phyloP scores from a whole-genome alignment of 805 yeast genomes.

The Spathaspora sp. region DNA sequence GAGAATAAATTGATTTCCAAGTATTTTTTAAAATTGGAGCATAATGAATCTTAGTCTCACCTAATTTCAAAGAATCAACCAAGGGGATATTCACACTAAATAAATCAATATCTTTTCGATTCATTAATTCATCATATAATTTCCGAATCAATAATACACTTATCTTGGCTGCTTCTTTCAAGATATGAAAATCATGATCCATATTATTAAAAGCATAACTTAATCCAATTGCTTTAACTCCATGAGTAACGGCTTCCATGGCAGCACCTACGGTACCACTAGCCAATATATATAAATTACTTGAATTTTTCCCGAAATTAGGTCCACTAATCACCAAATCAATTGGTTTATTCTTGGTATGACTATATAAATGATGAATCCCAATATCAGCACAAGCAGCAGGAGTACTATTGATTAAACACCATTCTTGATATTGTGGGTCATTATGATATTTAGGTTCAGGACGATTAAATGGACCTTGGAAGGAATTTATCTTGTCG shows the following conservation, averaged over 20 bases:
- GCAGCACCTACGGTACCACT: slow-evolving; percentile 98
- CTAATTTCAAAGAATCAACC: slow-evolving; percentile 45
- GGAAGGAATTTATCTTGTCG: slow-evolving; percentile 38
- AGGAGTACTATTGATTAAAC: slow-evolving; percentile 86
- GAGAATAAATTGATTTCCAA: slow-evolving; percentile 68
- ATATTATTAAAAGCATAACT: slow-evolving; percentile 75
- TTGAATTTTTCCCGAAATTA: slow-evolving; percentile 89
- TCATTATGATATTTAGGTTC: slow-evolving; percentile 30
- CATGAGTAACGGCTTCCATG: slow-evolving; percentile 81
- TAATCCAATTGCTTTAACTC: slow-evolving; percentile 70
- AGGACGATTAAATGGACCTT: slow-evolving; percentile 65
- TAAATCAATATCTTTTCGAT: slow-evolving; percentile 50
- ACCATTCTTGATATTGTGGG: slow-evolving; percentile 69
- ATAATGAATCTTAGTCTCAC: slow-evolving; percentile 58
- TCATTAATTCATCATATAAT: slow-evolving; percentile 56
- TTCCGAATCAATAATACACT: slow-evolving; percentile 62
- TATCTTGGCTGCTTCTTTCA: slow-evolving; percentile 64
- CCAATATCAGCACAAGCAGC: slow-evolving; percentile 95
- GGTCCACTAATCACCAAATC: slow-evolving; percentile 94
- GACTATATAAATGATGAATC: slow-evolving; percentile 56
- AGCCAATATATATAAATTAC: slow-evolving; percentile 82
- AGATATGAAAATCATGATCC: slow-evolving; percentile 44
- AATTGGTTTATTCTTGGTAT: slow-evolving; percentile 50
- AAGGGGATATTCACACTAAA: slow-evolving; percentile 86
- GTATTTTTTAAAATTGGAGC: slow-evolving; percentile 79